Base-by-base conservation (phyloP, 1,284 basidiomycete species). In the Pseudomicrostroma phylloplanum region DNA sequence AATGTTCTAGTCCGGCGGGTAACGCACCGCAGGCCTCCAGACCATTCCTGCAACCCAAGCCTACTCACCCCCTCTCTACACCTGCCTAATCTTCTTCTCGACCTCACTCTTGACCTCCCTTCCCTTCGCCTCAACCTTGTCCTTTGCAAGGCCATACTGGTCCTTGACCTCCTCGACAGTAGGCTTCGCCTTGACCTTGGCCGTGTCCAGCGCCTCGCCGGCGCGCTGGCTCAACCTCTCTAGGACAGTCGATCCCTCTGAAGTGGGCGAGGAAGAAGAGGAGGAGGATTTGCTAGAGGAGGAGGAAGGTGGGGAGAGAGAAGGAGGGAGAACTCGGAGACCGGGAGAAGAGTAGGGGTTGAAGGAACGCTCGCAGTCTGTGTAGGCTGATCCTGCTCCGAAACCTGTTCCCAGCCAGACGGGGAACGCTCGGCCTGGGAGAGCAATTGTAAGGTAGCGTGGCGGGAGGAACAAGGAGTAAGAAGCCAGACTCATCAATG, bases 361-460 rank as follows among this genome's bases (percentile, higher is more conserved):
- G 85, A 96, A 94, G 23, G 90, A 89, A 69, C 91, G 88, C 83
- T 96, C 92, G 82, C 92, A 96, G 85, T 96, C 90, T 36, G 91
- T 91, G 81, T 93, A 94, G 55, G 91, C 90, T 62, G 88, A 87
- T 65, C 80, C 82, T 55, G 87, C 83, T 55, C 90, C 92, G 79
- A 90, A 96, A 66, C 94, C 93, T 21, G 92, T 92, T 7, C 90
- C 86, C 63, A 97, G 86, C 65, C 91, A 89, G 67, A 97, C 89
- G 25, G 94, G 94, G 91, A 92, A 97, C 77, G 89, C 90, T 70
- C 93, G 90, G 83, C 94, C 93, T 97, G 80, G 48, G 64, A 51
- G 23, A 15, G 41, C n/a, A n/a, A n/a, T n/a, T n/a, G n/a, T n/a
- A n/a, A n/a, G n/a, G 61, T 54, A 61, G 53, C 58, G 17, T 48